Conservation (phyloP, 164 flowering plant genomes). For the Umbellularia californica region DNA sequence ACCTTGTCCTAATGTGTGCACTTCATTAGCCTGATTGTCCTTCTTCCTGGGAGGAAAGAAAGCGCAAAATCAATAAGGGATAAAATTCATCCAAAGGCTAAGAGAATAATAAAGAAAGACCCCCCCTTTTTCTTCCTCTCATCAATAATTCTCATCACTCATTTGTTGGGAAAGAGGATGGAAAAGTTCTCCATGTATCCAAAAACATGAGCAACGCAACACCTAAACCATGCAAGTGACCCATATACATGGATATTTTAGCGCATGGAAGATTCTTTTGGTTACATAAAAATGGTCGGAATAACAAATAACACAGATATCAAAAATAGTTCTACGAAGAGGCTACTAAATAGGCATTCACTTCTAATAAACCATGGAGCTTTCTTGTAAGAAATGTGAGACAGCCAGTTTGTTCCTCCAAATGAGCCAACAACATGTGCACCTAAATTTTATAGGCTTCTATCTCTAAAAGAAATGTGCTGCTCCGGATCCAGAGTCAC, state of each 20-base stretch:
- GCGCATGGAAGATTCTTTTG: background rate
- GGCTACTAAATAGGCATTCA: no score
- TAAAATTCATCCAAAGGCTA: background rate
- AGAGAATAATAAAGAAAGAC: background rate
- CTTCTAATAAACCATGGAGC: no score
- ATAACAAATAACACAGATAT: background rate
- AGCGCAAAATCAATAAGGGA: background rate
- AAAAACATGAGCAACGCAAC: background rate
- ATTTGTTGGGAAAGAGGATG: background rate
- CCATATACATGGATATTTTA: background rate
- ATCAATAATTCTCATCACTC: background rate
- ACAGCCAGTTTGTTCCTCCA: background rate
- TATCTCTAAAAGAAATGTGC: background rate
- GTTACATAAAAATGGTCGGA: background rate
- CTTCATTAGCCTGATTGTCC: slow-evolving; percentile 39
- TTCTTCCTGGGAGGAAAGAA: slow-evolving; percentile 42
- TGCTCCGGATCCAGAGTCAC: background rate
- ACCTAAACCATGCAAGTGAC: background rate
- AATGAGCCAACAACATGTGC: background rate
- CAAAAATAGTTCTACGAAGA: background rate
- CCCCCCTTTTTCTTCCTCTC: background rate
- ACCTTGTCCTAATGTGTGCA: slow-evolving; percentile 29
- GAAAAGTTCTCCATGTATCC: background rate
- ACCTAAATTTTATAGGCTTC: background rate
- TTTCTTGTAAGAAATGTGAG: background rate